These are phyloP conservation scores for Suillus cothurnatus DNA, from an alignment of 768 basidiomycete genomes.

Conservation along the genomic window DNA sequence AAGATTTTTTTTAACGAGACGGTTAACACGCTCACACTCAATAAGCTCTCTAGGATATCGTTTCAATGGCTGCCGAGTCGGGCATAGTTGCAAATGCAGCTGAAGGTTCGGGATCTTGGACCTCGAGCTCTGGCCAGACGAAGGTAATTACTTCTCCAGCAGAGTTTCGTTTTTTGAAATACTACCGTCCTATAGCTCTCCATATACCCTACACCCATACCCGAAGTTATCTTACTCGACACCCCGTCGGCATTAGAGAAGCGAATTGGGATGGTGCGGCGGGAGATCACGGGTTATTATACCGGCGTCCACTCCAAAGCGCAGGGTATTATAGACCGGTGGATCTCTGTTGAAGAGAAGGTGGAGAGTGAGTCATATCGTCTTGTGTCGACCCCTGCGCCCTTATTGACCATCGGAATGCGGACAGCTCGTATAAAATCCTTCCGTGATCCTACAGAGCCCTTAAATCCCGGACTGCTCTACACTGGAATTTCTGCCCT, in stretches of 20 bases:
- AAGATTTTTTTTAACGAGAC: neutral
- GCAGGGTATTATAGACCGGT: conserved; percentile 72
- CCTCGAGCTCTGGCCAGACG: neutral
- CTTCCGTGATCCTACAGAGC: conserved; percentile 77
- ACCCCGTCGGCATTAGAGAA: conserved; percentile 73
- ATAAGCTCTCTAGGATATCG: neutral
- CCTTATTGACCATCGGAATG: neutral
- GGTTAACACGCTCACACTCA: neutral
- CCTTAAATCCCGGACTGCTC: conserved; percentile 84
- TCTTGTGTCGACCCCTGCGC: neutral
- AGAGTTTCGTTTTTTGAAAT: neutral
- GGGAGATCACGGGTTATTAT: conserved; percentile 57
- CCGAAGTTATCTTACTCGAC: conserved; percentile 72
- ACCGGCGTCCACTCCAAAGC: conserved; percentile 62
- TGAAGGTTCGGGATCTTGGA: conserved; percentile 1
- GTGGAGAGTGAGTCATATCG: conserved; percentile 73
- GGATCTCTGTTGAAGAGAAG: conserved; percentile 84
- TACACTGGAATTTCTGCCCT: conserved; percentile 90
- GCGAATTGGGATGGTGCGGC: conserved; percentile 72
- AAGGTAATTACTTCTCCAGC: neutral
- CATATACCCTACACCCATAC: conserved; percentile 71
- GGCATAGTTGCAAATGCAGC: neutral
- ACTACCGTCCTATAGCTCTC: conserved; percentile 57
- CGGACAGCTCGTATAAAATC: conserved; percentile 75
- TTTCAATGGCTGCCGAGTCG: neutral